Conservation (phyloP, 2,329 filamentous ascomycete genomes). For the Thielaviopsis populi region DNA sequence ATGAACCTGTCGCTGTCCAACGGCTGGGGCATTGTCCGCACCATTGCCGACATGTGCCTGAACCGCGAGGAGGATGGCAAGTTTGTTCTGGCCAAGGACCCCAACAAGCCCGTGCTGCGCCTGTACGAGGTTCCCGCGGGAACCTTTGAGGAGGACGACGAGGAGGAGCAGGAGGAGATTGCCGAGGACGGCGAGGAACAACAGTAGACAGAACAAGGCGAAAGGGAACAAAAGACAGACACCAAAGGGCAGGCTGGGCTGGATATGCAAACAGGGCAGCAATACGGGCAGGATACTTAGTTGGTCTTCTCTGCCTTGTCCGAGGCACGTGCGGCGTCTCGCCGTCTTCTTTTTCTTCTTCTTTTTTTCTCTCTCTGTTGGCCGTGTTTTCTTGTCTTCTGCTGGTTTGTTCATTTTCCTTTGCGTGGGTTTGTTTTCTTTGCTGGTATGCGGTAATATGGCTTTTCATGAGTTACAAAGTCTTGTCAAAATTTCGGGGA, state of each 20-base stretch:
- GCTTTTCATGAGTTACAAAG: conserved; percentile 9
- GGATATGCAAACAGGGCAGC: neutral
- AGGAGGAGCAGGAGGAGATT: conserved; percentile 37
- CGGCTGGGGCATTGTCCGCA: conserved; percentile 97
- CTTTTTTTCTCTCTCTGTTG: neutral
- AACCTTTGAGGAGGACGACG: conserved; percentile 71
- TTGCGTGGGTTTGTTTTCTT: conserved; percentile 2
- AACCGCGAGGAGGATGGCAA: conserved; percentile 56
- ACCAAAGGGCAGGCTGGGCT: neutral
- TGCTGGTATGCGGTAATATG: conserved; percentile 10
- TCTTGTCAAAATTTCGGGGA: conserved; percentile 1
- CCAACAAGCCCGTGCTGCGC: conserved; percentile 89
- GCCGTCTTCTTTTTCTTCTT: neutral
- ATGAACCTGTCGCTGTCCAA: conserved; percentile 97
- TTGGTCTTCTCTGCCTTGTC: neutral
- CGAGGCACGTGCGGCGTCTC: too few species aligned
- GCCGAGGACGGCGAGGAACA: conserved; percentile 32
- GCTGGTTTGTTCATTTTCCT: neutral
- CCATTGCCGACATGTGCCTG: conserved; percentile 88
- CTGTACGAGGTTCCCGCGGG: conserved; percentile 79
- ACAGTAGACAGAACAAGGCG: neutral
- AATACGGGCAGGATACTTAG: neutral
- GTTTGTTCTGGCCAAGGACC: conserved; percentile 74
- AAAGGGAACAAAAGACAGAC: neutral
- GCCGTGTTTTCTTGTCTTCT: neutral